Percentiles rank a stretch among this genome's conserved stretches.
Evolutionary conservation across 345 rosid species (phyloP).

Genomic region (Theobroma cacao): DNA sequence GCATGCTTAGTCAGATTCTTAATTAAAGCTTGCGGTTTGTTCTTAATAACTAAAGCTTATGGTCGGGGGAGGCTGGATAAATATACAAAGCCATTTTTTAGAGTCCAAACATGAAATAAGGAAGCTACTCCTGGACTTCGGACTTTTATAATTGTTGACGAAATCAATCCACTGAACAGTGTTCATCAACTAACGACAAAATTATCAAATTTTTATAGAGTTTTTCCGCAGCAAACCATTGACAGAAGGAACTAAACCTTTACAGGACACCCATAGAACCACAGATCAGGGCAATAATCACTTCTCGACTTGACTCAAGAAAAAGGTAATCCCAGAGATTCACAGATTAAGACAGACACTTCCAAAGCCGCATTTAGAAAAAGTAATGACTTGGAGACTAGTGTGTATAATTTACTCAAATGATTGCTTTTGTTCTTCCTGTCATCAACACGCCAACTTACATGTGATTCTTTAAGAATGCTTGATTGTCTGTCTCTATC

Average conservation of each 20-base stretch:
- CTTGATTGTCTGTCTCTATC: background rate
- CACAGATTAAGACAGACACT: background rate
- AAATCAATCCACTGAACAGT: no score
- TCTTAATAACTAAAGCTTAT: background rate
- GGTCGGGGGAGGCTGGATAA: background rate
- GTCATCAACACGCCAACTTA: background rate
- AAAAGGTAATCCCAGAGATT: background rate
- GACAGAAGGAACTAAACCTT: background rate
- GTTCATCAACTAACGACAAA: no score
- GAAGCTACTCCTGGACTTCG: background rate
- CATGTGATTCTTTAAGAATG: background rate
- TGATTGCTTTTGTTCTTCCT: background rate
- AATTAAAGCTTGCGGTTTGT: background rate
- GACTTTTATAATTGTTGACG: background rate
- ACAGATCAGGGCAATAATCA: background rate
- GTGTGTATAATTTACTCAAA: background rate
- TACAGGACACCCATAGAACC: background rate
- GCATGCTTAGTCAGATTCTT: background rate
- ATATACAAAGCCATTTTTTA: background rate
- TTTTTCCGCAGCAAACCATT: no score
- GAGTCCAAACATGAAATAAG: background rate
- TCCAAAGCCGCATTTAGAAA: background rate
- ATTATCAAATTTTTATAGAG: no score
- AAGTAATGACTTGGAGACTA: background rate
- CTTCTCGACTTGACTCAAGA: background rate